A percentile compares a stretch with the other conserved stretches of the same genome.
These are phyloP conservation scores for Phytophthora uliginosa DNA, from an alignment of 352 stramenopile genomes.

Conservation along the genomic window DNA sequence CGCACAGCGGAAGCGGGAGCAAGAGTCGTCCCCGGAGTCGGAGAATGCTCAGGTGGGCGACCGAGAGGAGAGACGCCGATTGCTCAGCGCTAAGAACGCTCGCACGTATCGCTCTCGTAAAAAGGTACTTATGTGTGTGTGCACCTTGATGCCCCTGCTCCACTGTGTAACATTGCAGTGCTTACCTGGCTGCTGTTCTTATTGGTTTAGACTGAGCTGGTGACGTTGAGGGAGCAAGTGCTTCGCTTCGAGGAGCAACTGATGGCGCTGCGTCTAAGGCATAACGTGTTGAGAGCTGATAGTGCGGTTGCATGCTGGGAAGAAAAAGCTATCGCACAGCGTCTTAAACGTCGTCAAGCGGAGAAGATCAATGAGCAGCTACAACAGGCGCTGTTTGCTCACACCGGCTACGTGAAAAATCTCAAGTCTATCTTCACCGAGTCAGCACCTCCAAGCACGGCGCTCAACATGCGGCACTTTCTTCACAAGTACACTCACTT, in stretches of 20 bases:
- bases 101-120: conserved; percentile 53
- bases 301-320: conserved; percentile 38
- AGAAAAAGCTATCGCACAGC: conserved; percentile 34
- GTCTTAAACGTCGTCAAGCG: conserved; percentile 25
- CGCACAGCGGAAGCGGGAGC: conserved; percentile 5
- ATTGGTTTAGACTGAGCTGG: conserved; percentile 26
- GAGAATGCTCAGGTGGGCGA: conserved; percentile 9
- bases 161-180: background rate
- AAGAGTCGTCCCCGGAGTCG: background rate
- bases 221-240: conserved; percentile 32
- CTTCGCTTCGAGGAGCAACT: conserved; percentile 32
- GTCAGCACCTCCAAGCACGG: conserved; percentile 25
- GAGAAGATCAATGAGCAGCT: conserved; percentile 38
- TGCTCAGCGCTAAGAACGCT: conserved; percentile 49
- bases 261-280: conserved; percentile 24
- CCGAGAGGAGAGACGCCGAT: conserved; percentile 38
- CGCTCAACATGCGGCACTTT: conserved; percentile 52
- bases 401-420: conserved; percentile 25
- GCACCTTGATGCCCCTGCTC: background rate
- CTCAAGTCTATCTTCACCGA: conserved; percentile 35
- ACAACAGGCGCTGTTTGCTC: conserved; percentile 24
- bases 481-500: conserved; percentile 58
- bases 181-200: background rate
- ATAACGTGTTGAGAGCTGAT: conserved; percentile 24
- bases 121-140: no score